Evolutionary conservation across 2,329 filamentous ascomycete species (phyloP), one percentile per base, ranked within the genome.

Genomic region (Pestalotiopsis sp.): DNA sequence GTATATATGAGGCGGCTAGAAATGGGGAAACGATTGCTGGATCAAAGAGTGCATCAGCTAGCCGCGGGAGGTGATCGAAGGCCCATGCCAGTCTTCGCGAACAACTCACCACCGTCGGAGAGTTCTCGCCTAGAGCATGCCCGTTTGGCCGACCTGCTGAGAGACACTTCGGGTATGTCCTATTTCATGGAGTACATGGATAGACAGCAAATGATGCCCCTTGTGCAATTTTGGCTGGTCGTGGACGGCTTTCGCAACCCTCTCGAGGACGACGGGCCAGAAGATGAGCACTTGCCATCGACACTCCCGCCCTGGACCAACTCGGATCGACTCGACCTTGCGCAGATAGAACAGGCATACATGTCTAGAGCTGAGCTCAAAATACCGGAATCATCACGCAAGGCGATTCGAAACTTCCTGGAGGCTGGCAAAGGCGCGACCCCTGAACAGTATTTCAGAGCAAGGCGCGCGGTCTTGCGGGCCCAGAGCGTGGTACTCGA

Each of bases 131-230:
- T 95, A 52, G 91, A 94, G 72, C 92, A 92, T 73, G 91, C 92
- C 7, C 91, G 93, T 0, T 84, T 98, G 2, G 88, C 91, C 13
- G 94, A 98, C 72, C 86, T 99, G n/a, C 85, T 99, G 68, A 92
- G 95, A 73, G 94, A 97, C 79, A 89, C 96, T 2, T 92, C 95
- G 1, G 95, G 94, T 0, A 85, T 99, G 9, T 98, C 96, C 2
- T 99, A 97, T 78, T 98, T 99, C 82, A 99, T 99, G 96, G 96
- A 99, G 78, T 98, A 94, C 76, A 99, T 99, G 96, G 96, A 99
- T 78, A 91, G 96, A 57, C 92, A 95, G 77, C 87, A 88, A 17
- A 85, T 95, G 31, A 95, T 98, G 91, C 88, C 92, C 14, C 83
- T 98, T 61, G 95, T 99, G 5, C 96, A 99, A 76, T 99, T 98